Evolutionary conservation across 1,284 basidiomycete genomes (phyloP).

Genomic region (Irpex lacteus): DNA sequence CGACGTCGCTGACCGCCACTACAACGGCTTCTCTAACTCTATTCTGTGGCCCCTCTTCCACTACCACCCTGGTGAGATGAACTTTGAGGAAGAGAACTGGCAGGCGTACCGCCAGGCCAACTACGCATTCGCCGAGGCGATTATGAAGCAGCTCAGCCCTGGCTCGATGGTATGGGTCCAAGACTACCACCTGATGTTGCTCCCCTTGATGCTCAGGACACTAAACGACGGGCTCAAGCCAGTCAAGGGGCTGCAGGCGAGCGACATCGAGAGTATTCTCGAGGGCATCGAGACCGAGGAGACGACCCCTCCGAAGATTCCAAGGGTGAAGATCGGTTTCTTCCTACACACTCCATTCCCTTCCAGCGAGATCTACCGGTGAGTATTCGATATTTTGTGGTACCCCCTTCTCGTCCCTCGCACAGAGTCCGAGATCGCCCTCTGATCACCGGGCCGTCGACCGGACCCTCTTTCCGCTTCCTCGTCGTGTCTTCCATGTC

Average conservation of each 20-base stretch:
- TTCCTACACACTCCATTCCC: conserved; percentile 99
- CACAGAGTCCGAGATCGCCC: neutral
- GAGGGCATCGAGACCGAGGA: conserved; percentile 71
- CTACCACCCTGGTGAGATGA: conserved; percentile 99
- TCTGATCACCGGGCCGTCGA: neutral
- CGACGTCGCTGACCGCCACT: conserved; percentile 96
- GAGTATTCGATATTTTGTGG: conserved; percentile 24
- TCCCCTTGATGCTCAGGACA: conserved; percentile 90
- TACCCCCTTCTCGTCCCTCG: neutral
- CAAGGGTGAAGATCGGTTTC: conserved; percentile 90
- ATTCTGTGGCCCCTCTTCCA: conserved; percentile 99
- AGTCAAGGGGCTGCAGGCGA: conserved; percentile 52
- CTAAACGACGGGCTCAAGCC: conserved; percentile 74
- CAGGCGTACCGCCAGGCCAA: conserved; percentile 97
- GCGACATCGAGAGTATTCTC: conserved; percentile 67
- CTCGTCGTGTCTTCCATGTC: neutral
- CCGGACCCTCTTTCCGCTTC: neutral
- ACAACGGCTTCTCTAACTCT: conserved; percentile 99
- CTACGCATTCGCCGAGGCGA: conserved; percentile 88
- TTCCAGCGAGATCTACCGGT: conserved; percentile 97
- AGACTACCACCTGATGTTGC: conserved; percentile 97
- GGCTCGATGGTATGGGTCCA: conserved; percentile 99
- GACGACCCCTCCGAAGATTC: conserved; percentile 37
- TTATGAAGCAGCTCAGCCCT: conserved; percentile 73
- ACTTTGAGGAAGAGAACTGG: conserved; percentile 99